Evolutionary conservation across 2,329 filamentous ascomycete species (phyloP).

Genomic region (Cryphonectria parasitica): DNA sequence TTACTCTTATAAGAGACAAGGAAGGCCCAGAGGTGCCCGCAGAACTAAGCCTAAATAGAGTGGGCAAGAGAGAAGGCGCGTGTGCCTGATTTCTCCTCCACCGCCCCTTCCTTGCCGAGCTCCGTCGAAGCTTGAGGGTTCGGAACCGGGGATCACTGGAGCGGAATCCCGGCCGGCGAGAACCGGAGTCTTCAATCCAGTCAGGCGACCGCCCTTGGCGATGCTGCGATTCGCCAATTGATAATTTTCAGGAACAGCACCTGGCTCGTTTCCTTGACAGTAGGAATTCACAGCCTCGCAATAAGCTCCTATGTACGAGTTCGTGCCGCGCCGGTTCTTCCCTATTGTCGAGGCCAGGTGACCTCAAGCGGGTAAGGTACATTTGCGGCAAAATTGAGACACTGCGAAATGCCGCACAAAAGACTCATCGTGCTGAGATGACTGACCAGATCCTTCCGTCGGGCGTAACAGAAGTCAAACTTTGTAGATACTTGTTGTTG

Average conservation of each 20-base stretch:
- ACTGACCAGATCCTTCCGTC: not conserved
- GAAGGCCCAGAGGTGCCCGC: not conserved
- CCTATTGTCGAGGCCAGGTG: constrained; percentile 23
- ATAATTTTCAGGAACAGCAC: constrained; percentile 17
- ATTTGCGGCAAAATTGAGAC: not conserved
- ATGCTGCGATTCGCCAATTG: constrained; percentile 28
- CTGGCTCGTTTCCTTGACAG: not conserved
- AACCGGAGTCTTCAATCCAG: constrained; percentile 16
- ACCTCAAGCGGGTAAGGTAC: constrained; percentile 4
- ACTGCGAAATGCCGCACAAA: not conserved
- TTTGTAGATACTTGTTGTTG: not conserved
- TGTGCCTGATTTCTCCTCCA: not conserved
- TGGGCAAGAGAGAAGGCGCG: not conserved
- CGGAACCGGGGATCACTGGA: not conserved
- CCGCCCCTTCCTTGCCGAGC: constrained; percentile 11
- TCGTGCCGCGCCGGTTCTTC: constrained; percentile 23
- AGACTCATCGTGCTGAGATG: not conserved
- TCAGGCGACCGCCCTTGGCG: constrained; percentile 17
- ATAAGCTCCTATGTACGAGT: not conserved
- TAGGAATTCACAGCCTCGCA: not conserved
- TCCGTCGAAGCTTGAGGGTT: not conserved
- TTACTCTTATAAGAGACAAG: not conserved
- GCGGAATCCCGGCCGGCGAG: constrained; percentile 21
- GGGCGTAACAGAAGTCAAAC: no score
- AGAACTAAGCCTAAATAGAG: not conserved